These are phyloP conservation scores for Zygotorulaspora chibaensis DNA, from an alignment of 805 yeast genomes.

Conservation along the genomic window DNA sequence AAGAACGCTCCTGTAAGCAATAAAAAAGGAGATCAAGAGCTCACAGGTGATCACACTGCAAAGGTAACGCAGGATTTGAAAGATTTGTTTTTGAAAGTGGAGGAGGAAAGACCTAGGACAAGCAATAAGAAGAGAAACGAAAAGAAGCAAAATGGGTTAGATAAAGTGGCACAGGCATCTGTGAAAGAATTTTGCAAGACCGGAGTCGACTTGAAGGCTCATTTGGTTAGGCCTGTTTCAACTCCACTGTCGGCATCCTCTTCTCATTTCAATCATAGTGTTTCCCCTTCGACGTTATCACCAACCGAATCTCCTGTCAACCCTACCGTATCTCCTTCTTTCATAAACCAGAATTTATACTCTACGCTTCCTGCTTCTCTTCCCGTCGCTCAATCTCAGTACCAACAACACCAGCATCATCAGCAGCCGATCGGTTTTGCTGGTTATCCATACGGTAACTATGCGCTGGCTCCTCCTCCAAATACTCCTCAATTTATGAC, in stretches of 20 bases:
- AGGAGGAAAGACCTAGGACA: conserved; percentile 1
- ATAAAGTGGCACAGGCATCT: neutral
- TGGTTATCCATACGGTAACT: conserved; percentile 15
- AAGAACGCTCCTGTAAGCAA: conserved; percentile 1
- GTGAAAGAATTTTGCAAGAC: neutral
- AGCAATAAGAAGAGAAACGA: conserved; percentile 2
- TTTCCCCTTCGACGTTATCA: neutral
- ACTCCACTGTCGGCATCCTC: neutral
- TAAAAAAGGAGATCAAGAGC: neutral
- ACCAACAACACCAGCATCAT: conserved; percentile 2
- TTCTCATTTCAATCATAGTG: neutral
- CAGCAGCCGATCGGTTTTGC: conserved; percentile 3
- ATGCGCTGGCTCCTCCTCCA: conserved; percentile 13
- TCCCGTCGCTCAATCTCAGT: conserved; percentile 4
- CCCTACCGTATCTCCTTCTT: conserved; percentile 7
- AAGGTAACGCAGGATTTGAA: conserved; percentile 15
- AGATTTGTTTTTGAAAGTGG: conserved; percentile 11
- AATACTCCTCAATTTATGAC: conserved; percentile 13
- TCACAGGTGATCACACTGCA: conserved; percentile 8
- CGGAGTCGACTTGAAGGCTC: no score
- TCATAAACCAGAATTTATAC: conserved; percentile 8
- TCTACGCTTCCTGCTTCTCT: conserved; percentile 4
- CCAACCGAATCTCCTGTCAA: neutral
- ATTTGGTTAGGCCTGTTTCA: neutral
- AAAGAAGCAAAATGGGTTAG: neutral